phyloP scores from a whole-genome alignment of 2,329 filamentous ascomycete species.

The Fusarium sp. region DNA sequence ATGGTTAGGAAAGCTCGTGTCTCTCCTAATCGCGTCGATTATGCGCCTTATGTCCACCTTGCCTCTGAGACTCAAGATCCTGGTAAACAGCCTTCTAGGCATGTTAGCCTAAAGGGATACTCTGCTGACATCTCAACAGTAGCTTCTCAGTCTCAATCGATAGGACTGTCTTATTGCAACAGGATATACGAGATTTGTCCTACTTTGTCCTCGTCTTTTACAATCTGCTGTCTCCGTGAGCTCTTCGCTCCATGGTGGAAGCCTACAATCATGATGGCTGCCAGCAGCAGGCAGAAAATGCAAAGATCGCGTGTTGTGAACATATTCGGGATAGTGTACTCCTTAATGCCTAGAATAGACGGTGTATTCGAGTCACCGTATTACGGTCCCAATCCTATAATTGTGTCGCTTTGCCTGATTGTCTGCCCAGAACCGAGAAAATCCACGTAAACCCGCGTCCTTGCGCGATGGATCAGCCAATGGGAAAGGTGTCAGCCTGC shows the following conservation, averaged over 20 bases:
- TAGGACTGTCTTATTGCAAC: accelerated
- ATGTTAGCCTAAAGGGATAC: background rate
- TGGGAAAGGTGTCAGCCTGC: background rate
- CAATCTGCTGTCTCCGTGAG: accelerated
- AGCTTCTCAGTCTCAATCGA: accelerated
- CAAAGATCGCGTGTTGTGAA: background rate
- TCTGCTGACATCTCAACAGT: background rate
- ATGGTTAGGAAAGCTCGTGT: accelerated
- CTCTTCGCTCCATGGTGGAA: background rate
- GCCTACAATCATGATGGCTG: background rate
- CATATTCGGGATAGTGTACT: background rate
- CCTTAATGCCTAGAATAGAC: accelerated
- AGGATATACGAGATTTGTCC: accelerated
- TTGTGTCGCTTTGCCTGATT: background rate
- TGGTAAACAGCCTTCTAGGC: no score
- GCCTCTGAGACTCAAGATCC: accelerated
- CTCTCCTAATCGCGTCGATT: accelerated
- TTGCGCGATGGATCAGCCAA: no score
- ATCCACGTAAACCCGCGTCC: background rate
- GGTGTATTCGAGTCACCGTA: background rate
- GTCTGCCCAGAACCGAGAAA: background rate
- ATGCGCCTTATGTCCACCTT: accelerated
- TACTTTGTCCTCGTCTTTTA: accelerated
- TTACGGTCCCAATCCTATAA: background rate
- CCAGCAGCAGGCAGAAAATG: accelerated